Evolutionary conservation across 257 asterid genomes (phyloP).

Genomic region (Prunella vulgaris): DNA sequence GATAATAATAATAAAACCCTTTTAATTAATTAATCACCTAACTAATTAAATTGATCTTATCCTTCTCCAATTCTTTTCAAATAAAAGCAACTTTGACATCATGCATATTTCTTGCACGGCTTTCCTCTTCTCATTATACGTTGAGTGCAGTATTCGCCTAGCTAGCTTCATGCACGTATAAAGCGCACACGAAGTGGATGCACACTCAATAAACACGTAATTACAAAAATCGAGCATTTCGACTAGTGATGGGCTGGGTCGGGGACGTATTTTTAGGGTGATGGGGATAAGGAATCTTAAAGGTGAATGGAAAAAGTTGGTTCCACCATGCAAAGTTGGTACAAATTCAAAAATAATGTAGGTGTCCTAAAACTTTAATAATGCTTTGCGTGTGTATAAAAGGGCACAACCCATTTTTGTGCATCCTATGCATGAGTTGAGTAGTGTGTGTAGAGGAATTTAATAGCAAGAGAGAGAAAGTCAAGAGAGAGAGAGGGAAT

Average conservation of each 20-base stretch:
- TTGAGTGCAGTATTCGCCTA: too few species aligned
- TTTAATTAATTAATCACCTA: background rate
- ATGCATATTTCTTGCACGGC: background rate
- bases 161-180: background rate
- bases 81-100: background rate
- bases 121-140: background rate
- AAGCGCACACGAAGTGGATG: background rate
- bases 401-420: conserved; percentile 21
- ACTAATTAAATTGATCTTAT: background rate
- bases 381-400: conserved; percentile 28
- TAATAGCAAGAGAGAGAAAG: background rate
- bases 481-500: background rate
- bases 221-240: background rate
- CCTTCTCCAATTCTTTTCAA: background rate
- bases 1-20: background rate
- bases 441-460: background rate
- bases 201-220: background rate
- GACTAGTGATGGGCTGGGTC: conserved; percentile 6
- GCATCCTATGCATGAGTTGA: background rate
- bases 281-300: conserved; percentile 42
- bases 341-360: conserved; percentile 26
- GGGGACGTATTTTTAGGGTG: conserved; percentile 8
- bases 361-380: background rate
- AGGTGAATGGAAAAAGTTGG: conserved; percentile 33
- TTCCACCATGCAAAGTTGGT: conserved; percentile 44